Evolutionary conservation across 192 early-diverging fungal genomes (phyloP).

Genomic region (Thamnidium elegans): DNA sequence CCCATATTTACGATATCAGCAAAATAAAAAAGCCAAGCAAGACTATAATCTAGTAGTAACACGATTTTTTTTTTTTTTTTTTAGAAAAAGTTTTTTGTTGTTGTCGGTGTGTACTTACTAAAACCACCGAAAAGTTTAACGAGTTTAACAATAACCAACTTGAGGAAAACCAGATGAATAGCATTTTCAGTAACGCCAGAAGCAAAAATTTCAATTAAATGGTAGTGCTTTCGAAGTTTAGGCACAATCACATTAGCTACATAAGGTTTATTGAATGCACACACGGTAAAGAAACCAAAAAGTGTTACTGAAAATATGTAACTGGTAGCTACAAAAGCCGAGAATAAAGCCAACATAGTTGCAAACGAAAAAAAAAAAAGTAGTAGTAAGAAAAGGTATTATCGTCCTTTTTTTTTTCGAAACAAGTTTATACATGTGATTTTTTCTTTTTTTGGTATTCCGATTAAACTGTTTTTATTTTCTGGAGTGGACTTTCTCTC

Average conservation of each 20-base stretch:
- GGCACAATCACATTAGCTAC: neutral
- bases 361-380: no score
- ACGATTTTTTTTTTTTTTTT: no score
- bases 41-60: neutral
- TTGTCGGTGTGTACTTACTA: neutral
- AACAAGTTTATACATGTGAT: no score
- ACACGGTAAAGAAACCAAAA: neutral
- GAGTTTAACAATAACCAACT: slow-evolving; percentile 4
- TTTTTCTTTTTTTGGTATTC: no score
- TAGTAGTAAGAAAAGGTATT: no score
- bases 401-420: no score
- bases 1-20: slow-evolving; percentile 1
- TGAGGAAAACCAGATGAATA: neutral
- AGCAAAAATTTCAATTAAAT: neutral
- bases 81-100: neutral
- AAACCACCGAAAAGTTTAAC: slow-evolving; percentile 7
- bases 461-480: no score
- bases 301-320: neutral
- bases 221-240: neutral
- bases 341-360: no score
- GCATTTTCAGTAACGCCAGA: neutral
- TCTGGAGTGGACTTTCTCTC: no score
- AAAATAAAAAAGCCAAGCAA: neutral
- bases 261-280: neutral
- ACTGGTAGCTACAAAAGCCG: neutral